phyloP scores from a whole-genome alignment of 768 basidiomycete genomes.

The Pluteus cervinus region DNA sequence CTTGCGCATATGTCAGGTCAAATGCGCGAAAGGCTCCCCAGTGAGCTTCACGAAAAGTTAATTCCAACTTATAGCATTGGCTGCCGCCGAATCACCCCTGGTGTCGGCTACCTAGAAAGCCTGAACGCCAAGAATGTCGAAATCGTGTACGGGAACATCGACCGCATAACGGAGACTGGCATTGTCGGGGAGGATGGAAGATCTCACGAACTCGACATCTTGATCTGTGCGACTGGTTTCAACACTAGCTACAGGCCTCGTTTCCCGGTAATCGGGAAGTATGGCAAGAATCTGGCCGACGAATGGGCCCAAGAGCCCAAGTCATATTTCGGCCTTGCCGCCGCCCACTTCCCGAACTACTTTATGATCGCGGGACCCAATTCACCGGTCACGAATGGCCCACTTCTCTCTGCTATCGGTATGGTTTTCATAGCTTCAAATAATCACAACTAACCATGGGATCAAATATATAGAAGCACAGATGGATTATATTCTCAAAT shows the following conservation, averaged over 20 bases:
- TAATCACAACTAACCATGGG: not conserved
- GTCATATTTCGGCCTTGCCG: constrained; percentile 24
- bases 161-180: constrained; percentile 22
- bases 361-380: constrained; percentile 26
- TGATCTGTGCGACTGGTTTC: constrained; percentile 34
- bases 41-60: constrained; percentile 34
- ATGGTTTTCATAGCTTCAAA: not conserved
- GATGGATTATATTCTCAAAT: constrained; percentile 26
- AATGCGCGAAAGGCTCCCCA: constrained; percentile 37
- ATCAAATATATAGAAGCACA: constrained; percentile 20
- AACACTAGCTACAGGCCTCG: constrained; percentile 26
- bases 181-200: constrained; percentile 20
- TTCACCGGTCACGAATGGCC: constrained; percentile 28
- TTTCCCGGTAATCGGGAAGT: constrained; percentile 24
- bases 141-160: constrained; percentile 22
- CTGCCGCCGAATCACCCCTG: constrained; percentile 29
- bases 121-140: constrained; percentile 24
- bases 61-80: constrained; percentile 29
- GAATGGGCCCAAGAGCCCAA: constrained; percentile 25
- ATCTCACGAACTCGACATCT: constrained; percentile 26
- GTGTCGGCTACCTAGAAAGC: constrained; percentile 26
- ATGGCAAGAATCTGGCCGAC: constrained; percentile 20
- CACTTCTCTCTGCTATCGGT: constrained; percentile 25
- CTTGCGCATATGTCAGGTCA: constrained; percentile 18
- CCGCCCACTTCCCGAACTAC: constrained; percentile 28